phyloP scores from a whole-genome alignment of 2,329 filamentous ascomycete species.

The Calonectria pseudoreteaudii region DNA sequence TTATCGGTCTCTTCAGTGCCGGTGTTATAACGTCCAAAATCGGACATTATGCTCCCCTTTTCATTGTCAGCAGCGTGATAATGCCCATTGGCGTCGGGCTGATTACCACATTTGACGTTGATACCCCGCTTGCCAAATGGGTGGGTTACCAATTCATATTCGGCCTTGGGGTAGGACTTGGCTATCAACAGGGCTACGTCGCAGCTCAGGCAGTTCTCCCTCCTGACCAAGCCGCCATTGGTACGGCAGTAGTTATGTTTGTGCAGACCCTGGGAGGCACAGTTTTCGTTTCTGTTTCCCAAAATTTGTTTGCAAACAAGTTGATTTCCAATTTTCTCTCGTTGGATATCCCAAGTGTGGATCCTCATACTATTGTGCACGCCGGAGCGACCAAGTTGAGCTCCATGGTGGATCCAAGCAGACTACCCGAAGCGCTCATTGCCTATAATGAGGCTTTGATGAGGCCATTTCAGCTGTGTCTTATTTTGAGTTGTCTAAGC shows the following conservation, averaged over 20 bases:
- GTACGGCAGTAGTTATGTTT: constrained; percentile 17
- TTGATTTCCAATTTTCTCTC: background rate
- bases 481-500: constrained; percentile 10
- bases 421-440: background rate
- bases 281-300: constrained; percentile 13
- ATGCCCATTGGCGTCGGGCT: constrained; percentile 15
- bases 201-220: constrained; percentile 17
- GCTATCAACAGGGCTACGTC: constrained; percentile 12
- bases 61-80: constrained; percentile 4
- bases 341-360: constrained; percentile 2
- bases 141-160: constrained; percentile 13
- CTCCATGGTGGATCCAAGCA: constrained; percentile 5
- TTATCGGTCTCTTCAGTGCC: constrained; percentile 2
- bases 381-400: constrained; percentile 15
- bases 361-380: constrained; percentile 14
- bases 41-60: constrained; percentile 13
- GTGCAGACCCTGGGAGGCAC: constrained; percentile 16
- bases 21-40: constrained; percentile 3
- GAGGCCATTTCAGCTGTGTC: constrained; percentile 1
- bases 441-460: constrained; percentile 14
- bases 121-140: constrained; percentile 5
- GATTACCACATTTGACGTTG: background rate
- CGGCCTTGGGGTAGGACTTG: constrained; percentile 13
- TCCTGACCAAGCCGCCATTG: constrained; percentile 2
- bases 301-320: constrained; percentile 18